Percentiles rank a stretch among this genome's conserved stretches.
phyloP scores from a whole-genome alignment of 2,329 filamentous ascomycete species.

The Geosmithia flava region DNA sequence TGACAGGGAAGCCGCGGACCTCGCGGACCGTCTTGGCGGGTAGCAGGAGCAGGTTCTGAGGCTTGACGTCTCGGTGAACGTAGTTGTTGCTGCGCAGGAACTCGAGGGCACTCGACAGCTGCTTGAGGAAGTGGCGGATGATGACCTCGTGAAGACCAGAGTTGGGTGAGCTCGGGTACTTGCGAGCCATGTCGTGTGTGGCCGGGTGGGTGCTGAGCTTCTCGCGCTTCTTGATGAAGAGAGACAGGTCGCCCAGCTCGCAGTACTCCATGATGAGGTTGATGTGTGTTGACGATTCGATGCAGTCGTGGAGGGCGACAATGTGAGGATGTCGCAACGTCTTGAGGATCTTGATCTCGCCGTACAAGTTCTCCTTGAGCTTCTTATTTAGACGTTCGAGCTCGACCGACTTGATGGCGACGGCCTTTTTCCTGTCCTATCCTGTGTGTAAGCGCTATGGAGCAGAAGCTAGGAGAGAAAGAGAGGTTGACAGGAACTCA shows the following conservation, averaged over 20 bases:
- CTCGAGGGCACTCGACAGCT: conserved; percentile 81
- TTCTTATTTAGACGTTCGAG: conserved; percentile 86
- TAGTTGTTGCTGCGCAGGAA: conserved; percentile 78
- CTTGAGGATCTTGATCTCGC: conserved; percentile 92
- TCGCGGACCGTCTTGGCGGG: conserved; percentile 64
- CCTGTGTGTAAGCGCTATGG: background rate
- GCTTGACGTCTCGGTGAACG: conserved; percentile 94
- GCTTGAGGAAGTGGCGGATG: conserved; percentile 89
- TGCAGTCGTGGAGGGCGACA: conserved; percentile 87
- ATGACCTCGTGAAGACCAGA: conserved; percentile 96
- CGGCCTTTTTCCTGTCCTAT: conserved; percentile 72
- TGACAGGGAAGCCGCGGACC: conserved; percentile 43
- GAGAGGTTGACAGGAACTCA: conserved; percentile 20
- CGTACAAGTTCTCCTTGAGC: conserved; percentile 88
- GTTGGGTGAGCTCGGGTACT: conserved; percentile 73
- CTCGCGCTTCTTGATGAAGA: conserved; percentile 92
- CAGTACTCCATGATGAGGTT: conserved; percentile 99
- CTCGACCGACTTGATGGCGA: conserved; percentile 95
- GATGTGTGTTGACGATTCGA: conserved; percentile 77
- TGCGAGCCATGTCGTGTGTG: conserved; percentile 80
- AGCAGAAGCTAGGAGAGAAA: background rate
- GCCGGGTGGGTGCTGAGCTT: conserved; percentile 68
- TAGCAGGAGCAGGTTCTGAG: conserved; percentile 85
- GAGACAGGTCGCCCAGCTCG: conserved; percentile 82
- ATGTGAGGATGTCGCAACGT: conserved; percentile 92